These are phyloP conservation scores for Kazachstania kunashirensis DNA, from an alignment of 805 yeast genomes.

Conservation along the genomic window DNA sequence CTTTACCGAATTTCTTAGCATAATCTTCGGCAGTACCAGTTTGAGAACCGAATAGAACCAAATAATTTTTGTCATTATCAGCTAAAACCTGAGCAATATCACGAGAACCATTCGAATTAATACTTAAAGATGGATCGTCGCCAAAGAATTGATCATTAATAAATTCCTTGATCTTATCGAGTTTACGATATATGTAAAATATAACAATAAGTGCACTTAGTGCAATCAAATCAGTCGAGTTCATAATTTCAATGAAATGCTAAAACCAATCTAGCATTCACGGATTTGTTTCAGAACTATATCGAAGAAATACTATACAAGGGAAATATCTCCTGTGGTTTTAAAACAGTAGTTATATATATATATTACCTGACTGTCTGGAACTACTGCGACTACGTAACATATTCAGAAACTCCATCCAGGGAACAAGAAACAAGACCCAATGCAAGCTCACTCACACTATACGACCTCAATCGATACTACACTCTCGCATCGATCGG, in stretches of 20 bases:
- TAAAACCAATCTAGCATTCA: no score
- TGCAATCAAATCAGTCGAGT: conserved; percentile 62
- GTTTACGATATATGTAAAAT: conserved; percentile 3
- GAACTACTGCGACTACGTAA: no score
- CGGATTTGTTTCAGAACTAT: no score
- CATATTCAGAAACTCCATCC: no score
- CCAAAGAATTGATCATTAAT: conserved; percentile 25
- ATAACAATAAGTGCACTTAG: conserved; percentile 32
- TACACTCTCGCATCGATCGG: no score
- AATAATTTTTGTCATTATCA: conserved; percentile 58
- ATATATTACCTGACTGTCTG: no score
- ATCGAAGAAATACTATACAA: no score
- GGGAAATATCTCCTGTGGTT: no score
- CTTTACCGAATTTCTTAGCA: conserved; percentile 83
- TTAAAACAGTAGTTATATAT: no score
- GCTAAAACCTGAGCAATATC: conserved; percentile 50
- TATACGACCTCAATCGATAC: no score
- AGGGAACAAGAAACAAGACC: no score
- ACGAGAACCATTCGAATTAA: conserved; percentile 38
- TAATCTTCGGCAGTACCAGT: conserved; percentile 99
- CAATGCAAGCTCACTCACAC: no score
- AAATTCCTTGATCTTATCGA: conserved; percentile 7
- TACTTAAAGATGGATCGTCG: conserved; percentile 29
- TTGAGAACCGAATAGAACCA: conserved; percentile 87
- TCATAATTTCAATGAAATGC: conserved; percentile 31